phyloP scores from a whole-genome alignment of 371 early-diverging fungal species.

The Mortierella sp. region DNA sequence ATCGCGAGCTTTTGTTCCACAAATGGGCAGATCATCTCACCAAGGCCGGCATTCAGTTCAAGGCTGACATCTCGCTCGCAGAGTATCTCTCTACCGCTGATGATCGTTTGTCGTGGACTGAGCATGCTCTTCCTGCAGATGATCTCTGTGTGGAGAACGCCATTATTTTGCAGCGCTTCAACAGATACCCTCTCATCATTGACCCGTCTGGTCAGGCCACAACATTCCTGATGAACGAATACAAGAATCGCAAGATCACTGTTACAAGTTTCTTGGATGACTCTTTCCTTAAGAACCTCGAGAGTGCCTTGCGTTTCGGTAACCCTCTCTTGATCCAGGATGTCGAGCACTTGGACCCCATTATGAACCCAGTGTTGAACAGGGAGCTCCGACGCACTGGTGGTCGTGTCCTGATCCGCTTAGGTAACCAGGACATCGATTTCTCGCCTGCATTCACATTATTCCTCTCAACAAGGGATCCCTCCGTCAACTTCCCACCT shows the following conservation, averaged over 20 bases:
- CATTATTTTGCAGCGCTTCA: slow-evolving; percentile 94
- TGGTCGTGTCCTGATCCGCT: slow-evolving; percentile 95
- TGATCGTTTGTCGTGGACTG: slow-evolving; percentile 94
- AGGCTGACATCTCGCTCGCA: slow-evolving; percentile 86
- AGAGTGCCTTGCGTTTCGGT: slow-evolving; percentile 98
- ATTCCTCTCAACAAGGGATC: slow-evolving; percentile 95
- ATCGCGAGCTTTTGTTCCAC: slow-evolving; percentile 83
- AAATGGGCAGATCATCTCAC: slow-evolving; percentile 87
- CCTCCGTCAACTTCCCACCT: slow-evolving; percentile 93
- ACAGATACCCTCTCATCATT: slow-evolving; percentile 96
- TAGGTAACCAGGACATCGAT: slow-evolving; percentile 98
- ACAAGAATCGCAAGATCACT: slow-evolving; percentile 89
- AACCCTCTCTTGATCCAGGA: slow-evolving; percentile 97
- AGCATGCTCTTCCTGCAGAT: slow-evolving; percentile 88
- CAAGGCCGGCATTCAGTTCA: slow-evolving; percentile 84
- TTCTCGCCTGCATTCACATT: slow-evolving; percentile 97
- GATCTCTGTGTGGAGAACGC: slow-evolving; percentile 97
- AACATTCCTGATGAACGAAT: slow-evolving; percentile 89
- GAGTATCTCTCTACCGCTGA: slow-evolving; percentile 96
- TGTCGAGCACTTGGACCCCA: slow-evolving; percentile 97
- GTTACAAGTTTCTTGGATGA: slow-evolving; percentile 98
- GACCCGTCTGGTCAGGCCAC: slow-evolving; percentile 98
- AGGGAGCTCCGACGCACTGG: slow-evolving; percentile 96
- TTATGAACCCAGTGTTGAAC: slow-evolving; percentile 97
- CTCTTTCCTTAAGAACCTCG: slow-evolving; percentile 96